Evolutionary conservation across 1,284 basidiomycete species (phyloP), one percentile per base, ranked within the genome.

Genomic region (Heterobasidion parviporum): DNA sequence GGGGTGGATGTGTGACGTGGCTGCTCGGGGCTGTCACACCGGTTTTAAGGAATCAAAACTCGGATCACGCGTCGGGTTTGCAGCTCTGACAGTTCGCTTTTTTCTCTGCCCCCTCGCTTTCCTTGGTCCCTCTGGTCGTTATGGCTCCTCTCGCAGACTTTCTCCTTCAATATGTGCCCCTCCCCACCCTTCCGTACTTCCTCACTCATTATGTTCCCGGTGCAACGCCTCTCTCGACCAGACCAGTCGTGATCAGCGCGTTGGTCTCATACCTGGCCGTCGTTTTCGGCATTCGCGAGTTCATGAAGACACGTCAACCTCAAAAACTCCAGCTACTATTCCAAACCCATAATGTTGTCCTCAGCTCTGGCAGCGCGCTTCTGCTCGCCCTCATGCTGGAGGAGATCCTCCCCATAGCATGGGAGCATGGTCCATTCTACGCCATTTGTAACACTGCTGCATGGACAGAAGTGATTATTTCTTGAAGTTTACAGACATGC

Each of bases 341-440:
- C 76, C 90, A 95, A 76, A 69, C 89, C 52, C 96, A 99, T 76
- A 99, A 99, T 70, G 76, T 93, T 61, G 74, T 95, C 68, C 82
- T 99, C 59, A 92, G 90, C 60, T 67, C 78, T 41, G 94, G 94
- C 38, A 95, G 92, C 60, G 77, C 80, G 33, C 71, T 98, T 52
- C 77, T 98, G 44, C 84, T 99, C 48, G 75, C 77, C 14, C 79
- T 97, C 49, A 96, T 98, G 82, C 70, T 92, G 47, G 95, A 98
- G 73, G 94, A 96, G 73, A 87, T 95, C 58, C 57, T 86, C 10
- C 93, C 93, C 44, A 82, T 91, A 63, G 74, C 83, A 65, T 82
- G 80, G 75, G 83, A 82, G 56, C 74, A 85, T 54, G 87, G 89
- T 49, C 59, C 85, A 44, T 92, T 87, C 74, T 79, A 83, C 69